Evolutionary conservation across 805 yeast genomes (phyloP).

Genomic region (Zygosaccharomyces lentus): DNA sequence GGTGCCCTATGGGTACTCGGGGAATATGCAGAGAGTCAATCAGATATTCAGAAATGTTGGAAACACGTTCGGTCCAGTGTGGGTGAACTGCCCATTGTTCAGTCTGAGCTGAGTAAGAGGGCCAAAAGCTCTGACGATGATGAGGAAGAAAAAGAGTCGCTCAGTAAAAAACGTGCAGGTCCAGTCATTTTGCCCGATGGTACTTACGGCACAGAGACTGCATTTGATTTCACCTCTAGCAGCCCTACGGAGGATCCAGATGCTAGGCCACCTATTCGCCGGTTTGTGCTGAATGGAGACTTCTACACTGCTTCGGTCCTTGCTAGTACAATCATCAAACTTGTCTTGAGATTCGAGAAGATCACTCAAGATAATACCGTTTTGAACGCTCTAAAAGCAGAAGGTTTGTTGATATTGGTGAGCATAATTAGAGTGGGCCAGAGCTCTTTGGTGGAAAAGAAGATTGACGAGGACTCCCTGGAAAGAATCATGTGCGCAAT

Average conservation of each 20-base stretch:
- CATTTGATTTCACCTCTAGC: conserved; percentile 78
- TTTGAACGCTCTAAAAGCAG: conserved; percentile 85
- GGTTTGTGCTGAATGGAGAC: conserved; percentile 78
- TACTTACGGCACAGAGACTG: conserved; percentile 92
- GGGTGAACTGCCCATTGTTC: conserved; percentile 88
- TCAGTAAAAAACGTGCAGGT: conserved; percentile 41
- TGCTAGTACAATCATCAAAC: conserved; percentile 82
- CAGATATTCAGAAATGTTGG: conserved; percentile 81
- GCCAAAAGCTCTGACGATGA: conserved; percentile 37
- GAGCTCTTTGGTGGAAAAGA: conserved; percentile 59
- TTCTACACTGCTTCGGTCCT: conserved; percentile 86
- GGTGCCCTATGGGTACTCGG: conserved; percentile 96
- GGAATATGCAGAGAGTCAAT: conserved; percentile 73
- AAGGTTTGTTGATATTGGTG: conserved; percentile 88
- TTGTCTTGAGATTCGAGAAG: conserved; percentile 70
- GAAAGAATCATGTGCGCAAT: conserved; percentile 90
- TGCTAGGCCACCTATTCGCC: conserved; percentile 71
- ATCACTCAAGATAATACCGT: conserved; percentile 50
- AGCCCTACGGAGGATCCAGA: conserved; percentile 48
- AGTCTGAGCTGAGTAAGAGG: conserved; percentile 55
- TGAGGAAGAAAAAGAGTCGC: conserved; percentile 26
- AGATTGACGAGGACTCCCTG: conserved; percentile 93
- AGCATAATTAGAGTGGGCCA: conserved; percentile 87
- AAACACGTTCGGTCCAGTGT: conserved; percentile 71
- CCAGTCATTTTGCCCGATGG: conserved; percentile 97